A percentile compares a stretch with the other conserved stretches of the same genome.
These are phyloP conservation scores for Handroanthus guayacan DNA, from an alignment of 257 asterid genomes.

Conservation along the genomic window DNA sequence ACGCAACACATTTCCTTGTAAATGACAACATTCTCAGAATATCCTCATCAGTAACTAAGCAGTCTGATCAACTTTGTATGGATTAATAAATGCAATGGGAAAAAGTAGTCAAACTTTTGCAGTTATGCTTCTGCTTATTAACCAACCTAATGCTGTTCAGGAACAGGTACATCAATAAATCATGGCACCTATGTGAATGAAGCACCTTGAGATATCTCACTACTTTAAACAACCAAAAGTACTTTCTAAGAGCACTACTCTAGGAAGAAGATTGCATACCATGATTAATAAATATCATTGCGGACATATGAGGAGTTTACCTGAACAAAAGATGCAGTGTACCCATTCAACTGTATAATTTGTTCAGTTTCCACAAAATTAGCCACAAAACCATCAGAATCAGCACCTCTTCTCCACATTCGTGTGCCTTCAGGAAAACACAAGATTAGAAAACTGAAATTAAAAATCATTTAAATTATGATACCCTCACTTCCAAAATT, in stretches of 20 bases:
- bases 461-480: conserved; percentile 19
- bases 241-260: conserved; percentile 21
- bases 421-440: conserved; percentile 74
- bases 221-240: conserved; percentile 11
- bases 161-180: too few species aligned
- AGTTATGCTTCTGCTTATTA: too few species aligned
- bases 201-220: conserved; percentile 13
- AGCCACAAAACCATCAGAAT: conserved; percentile 98
- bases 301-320: conserved; percentile 44
- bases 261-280: conserved; percentile 10
- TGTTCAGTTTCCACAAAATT: conserved; percentile 99
- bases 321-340: conserved; percentile 94
- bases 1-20: neutral
- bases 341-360: conserved; percentile 77
- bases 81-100: neutral
- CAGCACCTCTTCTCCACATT: conserved; percentile 99
- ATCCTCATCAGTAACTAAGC: conserved; percentile 1
- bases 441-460: conserved; percentile 30
- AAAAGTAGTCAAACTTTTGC: neutral
- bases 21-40: neutral
- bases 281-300: conserved; percentile 14
- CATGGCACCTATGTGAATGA: too few species aligned
- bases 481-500: neutral
- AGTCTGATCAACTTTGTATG: neutral
- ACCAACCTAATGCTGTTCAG: too few species aligned